Percentiles rank a stretch among this genome's conserved stretches.
These are phyloP conservation scores for Chlamydomonas incerta DNA, from an alignment of 139 green algal species.

Conservation along the genomic window DNA sequence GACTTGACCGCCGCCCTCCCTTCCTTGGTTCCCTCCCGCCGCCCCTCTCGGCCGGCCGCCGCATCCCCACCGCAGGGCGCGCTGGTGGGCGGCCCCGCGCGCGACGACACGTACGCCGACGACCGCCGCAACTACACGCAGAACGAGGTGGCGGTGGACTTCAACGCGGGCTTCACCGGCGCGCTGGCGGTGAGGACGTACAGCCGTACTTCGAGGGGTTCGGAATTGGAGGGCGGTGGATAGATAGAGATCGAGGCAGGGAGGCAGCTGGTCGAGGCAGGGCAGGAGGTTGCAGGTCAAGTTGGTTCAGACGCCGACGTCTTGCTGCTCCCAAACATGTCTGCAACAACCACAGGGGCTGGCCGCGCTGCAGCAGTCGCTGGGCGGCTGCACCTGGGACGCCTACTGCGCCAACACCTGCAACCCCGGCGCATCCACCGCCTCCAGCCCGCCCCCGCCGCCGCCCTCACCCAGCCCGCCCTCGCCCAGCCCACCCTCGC, in stretches of 20 bases:
- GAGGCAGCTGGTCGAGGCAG: background rate
- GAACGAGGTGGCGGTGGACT: conserved; percentile 57
- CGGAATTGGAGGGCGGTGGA: too few species aligned
- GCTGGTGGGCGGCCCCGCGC: conserved; percentile 67
- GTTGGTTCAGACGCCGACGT: background rate
- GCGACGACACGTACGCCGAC: conserved; percentile 42
- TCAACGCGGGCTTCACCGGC: conserved; percentile 58
- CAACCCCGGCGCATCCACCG: background rate
- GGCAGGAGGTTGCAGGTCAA: background rate
- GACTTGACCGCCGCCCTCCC: too few species aligned
- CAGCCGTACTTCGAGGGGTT: too few species aligned
- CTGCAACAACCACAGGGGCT: conserved; percentile 4
- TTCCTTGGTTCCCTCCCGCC: too few species aligned
- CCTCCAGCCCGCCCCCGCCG: background rate
- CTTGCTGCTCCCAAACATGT: too few species aligned
- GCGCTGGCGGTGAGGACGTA: conserved; percentile 42
- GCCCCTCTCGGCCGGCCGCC: too few species aligned
- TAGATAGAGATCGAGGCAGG: too few species aligned
- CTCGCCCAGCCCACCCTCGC: background rate
- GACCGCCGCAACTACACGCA: conserved; percentile 32
- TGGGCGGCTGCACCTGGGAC: background rate
- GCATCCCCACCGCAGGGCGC: too few species aligned
- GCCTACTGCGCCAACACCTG: background rate
- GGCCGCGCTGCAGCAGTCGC: background rate
- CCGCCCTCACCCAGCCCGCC: background rate